Conservation (phyloP, 768 basidiomycete species). For the Galerina marginata region DNA sequence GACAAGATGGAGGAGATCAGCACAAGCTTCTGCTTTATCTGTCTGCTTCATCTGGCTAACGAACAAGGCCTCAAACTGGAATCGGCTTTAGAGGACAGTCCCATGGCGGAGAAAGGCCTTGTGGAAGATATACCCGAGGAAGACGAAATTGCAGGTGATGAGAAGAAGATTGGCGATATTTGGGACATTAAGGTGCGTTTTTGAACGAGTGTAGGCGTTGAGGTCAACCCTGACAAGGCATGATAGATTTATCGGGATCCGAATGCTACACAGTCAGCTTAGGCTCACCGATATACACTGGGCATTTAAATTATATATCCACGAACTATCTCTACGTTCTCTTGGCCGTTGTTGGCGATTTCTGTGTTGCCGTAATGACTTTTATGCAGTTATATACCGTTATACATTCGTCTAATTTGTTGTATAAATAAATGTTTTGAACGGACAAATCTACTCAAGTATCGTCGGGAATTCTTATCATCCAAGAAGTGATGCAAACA, state of each 20-base stretch:
- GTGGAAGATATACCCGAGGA: constrained; percentile 34
- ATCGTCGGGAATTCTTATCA: neutral
- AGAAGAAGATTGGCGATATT: constrained; percentile 67
- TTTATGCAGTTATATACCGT: neutral
- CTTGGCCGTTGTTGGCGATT: neutral
- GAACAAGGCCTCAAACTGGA: constrained; percentile 92
- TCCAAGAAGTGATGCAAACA: neutral
- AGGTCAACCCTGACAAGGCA: neutral
- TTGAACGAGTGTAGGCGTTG: neutral
- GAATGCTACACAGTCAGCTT: constrained; percentile 43
- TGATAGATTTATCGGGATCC: constrained; percentile 55
- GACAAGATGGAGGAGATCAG: constrained; percentile 99
- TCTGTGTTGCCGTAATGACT: neutral
- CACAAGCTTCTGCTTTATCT: constrained; percentile 99
- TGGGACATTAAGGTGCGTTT: constrained; percentile 74
- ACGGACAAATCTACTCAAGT: neutral
- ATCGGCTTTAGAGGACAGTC: constrained; percentile 35
- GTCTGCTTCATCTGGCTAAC: constrained; percentile 93
- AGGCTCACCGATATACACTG: neutral
- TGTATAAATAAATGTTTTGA: constrained; percentile 6
- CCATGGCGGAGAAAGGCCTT: constrained; percentile 35
- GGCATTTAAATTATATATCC: constrained; percentile 14
- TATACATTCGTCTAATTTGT: constrained; percentile 6
- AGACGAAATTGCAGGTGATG: constrained; percentile 19
- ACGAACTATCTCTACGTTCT: constrained; percentile 1